phyloP scores from a whole-genome alignment of 2,329 filamentous ascomycete genomes.

The Botrytis galanthina region DNA sequence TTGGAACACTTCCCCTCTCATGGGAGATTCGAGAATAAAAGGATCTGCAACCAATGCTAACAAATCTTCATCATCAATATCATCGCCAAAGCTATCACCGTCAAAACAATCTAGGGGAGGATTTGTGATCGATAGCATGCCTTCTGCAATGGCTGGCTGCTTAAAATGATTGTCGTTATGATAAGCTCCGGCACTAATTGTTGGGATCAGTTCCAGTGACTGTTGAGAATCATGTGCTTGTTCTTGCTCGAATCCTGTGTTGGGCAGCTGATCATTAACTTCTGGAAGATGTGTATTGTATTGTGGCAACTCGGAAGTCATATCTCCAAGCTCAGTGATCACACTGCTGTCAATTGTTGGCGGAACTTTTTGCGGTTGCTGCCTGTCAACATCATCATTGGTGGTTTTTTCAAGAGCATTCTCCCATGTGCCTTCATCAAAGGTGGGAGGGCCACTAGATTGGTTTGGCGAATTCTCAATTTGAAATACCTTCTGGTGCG shows the following conservation, averaged over 20 bases:
- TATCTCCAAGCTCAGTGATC: neutral
- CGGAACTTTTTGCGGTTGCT: neutral
- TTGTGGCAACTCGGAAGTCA: neutral
- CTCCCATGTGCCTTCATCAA: constrained; percentile 17
- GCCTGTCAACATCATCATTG: neutral
- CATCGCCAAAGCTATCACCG: constrained; percentile 31
- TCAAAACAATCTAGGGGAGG: neutral
- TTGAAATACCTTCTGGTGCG: neutral
- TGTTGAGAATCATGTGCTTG: neutral
- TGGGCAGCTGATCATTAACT: neutral
- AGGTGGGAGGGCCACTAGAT: constrained; percentile 16
- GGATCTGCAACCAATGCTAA: constrained; percentile 25
- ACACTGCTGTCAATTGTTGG: neutral
- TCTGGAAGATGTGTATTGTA: neutral
- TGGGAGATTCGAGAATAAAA: constrained; percentile 9
- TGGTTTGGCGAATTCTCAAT: neutral
- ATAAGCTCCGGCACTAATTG: neutral
- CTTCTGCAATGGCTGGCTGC: constrained; percentile 21
- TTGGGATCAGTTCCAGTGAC: neutral
- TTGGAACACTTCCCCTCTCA: neutral
- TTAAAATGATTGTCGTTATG: constrained; percentile 17
- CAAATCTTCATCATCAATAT: constrained; percentile 33
- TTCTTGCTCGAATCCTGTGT: neutral
- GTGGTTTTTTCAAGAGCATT: neutral
- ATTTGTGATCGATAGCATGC: neutral